These are phyloP conservation scores for Myxozyma nipponensis DNA, from an alignment of 805 yeast genomes.

Conservation along the genomic window DNA sequence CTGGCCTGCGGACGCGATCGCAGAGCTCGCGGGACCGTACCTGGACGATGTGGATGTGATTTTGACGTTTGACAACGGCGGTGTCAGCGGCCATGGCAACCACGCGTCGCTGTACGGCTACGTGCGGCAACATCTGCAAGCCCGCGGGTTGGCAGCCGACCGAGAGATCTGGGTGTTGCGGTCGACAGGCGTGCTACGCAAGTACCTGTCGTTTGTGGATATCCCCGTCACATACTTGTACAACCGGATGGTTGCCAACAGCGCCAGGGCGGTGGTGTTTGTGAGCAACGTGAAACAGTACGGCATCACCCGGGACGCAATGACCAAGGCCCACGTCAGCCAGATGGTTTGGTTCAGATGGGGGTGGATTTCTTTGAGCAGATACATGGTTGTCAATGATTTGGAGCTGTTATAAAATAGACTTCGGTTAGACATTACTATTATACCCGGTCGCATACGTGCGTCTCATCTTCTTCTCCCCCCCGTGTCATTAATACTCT, in stretches of 20 bases:
- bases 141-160: slow-evolving; percentile 29
- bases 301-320: slow-evolving; percentile 54
- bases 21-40: slow-evolving; percentile 38
- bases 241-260: slow-evolving; percentile 12
- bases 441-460: neutral
- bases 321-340: slow-evolving; percentile 76
- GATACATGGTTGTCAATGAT: slow-evolving; percentile 76
- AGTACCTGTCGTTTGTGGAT: slow-evolving; percentile 39
- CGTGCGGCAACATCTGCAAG: slow-evolving; percentile 28
- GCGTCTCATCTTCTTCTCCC: no score
- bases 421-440: neutral
- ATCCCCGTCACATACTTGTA: slow-evolving; percentile 30
- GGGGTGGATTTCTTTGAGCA: slow-evolving; percentile 75
- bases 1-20: slow-evolving; percentile 57
- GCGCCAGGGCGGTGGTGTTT: slow-evolving; percentile 28
- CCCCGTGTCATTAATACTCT: no score
- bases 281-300: slow-evolving; percentile 30
- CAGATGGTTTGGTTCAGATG: slow-evolving; percentile 96
- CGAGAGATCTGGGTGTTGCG: slow-evolving; percentile 33
- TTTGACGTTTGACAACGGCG: slow-evolving; percentile 75
- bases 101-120: slow-evolving; percentile 65
- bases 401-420: slow-evolving; percentile 34
- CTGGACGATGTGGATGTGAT: slow-evolving; percentile 41
- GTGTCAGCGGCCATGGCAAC: slow-evolving; percentile 86
- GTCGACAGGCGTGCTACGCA: slow-evolving; percentile 38